phyloP scores from a whole-genome alignment of 768 basidiomycete species.

The Termitomyces sp. region DNA sequence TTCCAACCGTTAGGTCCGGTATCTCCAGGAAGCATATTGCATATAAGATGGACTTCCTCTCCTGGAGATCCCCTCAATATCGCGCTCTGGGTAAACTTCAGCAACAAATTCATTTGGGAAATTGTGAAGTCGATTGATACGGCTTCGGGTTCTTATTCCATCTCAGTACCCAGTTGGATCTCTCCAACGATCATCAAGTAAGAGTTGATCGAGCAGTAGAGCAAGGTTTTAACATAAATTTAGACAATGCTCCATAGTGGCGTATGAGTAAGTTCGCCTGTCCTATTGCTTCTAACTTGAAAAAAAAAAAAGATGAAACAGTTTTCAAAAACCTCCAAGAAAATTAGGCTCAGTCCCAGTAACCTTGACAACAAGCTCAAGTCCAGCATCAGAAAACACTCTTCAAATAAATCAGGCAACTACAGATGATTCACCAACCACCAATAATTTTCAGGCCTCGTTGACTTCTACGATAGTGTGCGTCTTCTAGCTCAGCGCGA shows the following conservation, averaged over 20 bases:
- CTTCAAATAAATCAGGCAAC: too few relatives aligned
- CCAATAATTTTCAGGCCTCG: too few relatives aligned
- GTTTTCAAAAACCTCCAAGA: neutral
- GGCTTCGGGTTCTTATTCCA: neutral
- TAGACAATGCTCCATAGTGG: neutral
- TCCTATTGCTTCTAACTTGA: neutral
- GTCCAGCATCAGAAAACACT: neutral
- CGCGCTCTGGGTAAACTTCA: neutral
- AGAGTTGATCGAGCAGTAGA: neutral
- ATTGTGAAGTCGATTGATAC: neutral
- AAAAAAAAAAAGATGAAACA: neutral
- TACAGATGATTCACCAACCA: too few relatives aligned
- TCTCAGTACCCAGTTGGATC: neutral
- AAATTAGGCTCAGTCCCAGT: neutral
- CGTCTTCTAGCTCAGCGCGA: neutral
- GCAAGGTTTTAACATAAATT: neutral
- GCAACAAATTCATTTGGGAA: accelerated
- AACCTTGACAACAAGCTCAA: neutral
- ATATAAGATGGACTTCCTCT: neutral
- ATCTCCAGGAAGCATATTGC: neutral
- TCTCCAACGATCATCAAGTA: too few relatives aligned
- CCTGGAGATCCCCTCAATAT: neutral
- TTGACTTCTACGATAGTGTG: neutral
- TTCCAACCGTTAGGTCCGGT: neutral
- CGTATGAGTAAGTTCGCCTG: neutral